Evolutionary conservation across 495 filamentous ascomycete genomes (phyloP).

Genomic region (Podospora pseudocomata): DNA sequence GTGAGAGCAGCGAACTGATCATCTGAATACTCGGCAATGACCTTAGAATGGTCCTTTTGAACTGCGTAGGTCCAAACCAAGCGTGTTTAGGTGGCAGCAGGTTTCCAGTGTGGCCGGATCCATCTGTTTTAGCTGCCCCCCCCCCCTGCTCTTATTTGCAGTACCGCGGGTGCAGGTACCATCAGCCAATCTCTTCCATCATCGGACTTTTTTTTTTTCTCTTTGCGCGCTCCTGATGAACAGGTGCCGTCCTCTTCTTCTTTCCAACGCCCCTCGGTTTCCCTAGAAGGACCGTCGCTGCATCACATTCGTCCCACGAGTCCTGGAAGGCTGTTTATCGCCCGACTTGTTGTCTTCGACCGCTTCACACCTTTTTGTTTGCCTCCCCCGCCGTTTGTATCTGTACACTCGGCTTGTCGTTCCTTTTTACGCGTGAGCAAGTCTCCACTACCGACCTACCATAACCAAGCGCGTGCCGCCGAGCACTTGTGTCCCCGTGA

Average conservation of each 20-base stretch:
- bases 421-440: constrained; percentile 18
- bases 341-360: constrained; percentile 1
- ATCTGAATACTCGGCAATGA: neutral
- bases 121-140: constrained; percentile 17
- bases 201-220: constrained; percentile 9
- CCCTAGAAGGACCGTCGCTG: constrained; percentile 4
- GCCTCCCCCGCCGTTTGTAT: constrained; percentile 8
- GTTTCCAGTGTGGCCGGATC: constrained; percentile 9
- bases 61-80: constrained; percentile 4
- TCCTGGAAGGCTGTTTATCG: constrained; percentile 13
- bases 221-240: constrained; percentile 15
- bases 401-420: constrained; percentile 7
- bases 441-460: constrained; percentile 19
- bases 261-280: constrained; percentile 14
- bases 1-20: neutral
- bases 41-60: neutral
- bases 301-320: neutral
- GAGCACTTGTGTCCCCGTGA: constrained; percentile 1
- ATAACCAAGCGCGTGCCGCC: constrained; percentile 9
- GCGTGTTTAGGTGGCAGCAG: constrained; percentile 18
- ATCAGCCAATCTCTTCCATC: constrained; percentile 26
- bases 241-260: constrained; percentile 13
- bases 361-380: constrained; percentile 4
- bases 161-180: constrained; percentile 15
- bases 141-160: constrained; percentile 20